These are phyloP conservation scores for Eleusine coracana DNA, from an alignment of 176 grass and related monocot genomes.

Conservation along the genomic window DNA sequence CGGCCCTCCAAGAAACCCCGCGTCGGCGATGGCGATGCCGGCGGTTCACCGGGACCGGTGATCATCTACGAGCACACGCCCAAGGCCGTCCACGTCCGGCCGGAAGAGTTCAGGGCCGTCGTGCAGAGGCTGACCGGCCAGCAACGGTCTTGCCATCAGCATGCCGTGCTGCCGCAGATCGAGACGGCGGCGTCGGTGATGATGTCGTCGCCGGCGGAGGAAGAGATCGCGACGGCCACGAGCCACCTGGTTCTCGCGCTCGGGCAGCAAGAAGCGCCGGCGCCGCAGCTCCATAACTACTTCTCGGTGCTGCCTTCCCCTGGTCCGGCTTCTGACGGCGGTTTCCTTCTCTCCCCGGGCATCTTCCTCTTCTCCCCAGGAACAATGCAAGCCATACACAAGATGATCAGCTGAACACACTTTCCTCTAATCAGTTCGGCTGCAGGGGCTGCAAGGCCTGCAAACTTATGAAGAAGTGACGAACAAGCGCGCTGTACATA, in stretches of 20 bases:
- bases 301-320: neutral
- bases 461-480: no score
- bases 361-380: slow-evolving; percentile 31
- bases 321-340: neutral
- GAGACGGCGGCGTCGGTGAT: neutral
- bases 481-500: no score
- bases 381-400: slow-evolving; percentile 30
- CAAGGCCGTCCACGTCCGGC: slow-evolving; percentile 48
- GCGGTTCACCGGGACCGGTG: slow-evolving; percentile 14
- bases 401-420: slow-evolving; percentile 41
- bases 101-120: slow-evolving; percentile 60
- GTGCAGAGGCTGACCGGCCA: slow-evolving; percentile 67
- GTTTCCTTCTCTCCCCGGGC: slow-evolving; percentile 25
- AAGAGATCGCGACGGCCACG: no score
- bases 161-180: neutral
- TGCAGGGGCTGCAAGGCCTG: neutral
- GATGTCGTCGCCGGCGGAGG: neutral
- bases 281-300: neutral
- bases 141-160: neutral
- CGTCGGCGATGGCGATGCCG: neutral
- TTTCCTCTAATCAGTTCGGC: neutral
- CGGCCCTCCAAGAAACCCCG: slow-evolving; percentile 29
- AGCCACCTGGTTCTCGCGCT: slow-evolving; percentile 33
- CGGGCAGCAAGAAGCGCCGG: neutral
- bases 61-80: slow-evolving; percentile 59